Conservation (phyloP, 2,329 filamentous ascomycete genomes). For the Paraphoma sp. region DNA sequence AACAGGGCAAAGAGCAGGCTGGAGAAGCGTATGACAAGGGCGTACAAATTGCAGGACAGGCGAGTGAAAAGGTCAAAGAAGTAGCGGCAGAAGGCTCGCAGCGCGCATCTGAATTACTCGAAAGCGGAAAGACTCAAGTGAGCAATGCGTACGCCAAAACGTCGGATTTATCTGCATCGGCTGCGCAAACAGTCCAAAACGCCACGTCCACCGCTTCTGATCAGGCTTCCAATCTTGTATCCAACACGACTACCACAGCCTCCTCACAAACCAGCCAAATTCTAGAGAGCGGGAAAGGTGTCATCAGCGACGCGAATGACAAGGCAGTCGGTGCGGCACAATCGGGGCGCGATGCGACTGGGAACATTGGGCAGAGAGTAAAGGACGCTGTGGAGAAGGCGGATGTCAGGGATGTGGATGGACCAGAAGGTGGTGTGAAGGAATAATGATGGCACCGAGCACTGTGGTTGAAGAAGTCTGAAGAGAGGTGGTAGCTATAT, state of each 20-base stretch:
- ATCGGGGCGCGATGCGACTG: slow-evolving; percentile 24
- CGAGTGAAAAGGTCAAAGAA: slow-evolving; percentile 34
- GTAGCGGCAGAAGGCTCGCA: slow-evolving; percentile 30
- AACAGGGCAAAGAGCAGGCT: slow-evolving; percentile 39
- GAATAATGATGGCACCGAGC: slow-evolving; percentile 7
- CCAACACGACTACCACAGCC: not conserved
- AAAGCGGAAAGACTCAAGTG: slow-evolving; percentile 34
- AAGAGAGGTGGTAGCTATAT: no score
- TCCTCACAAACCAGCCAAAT: slow-evolving; percentile 26
- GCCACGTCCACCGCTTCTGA: slow-evolving; percentile 9
- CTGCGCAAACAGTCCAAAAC: slow-evolving; percentile 11
- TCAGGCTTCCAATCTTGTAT: slow-evolving; percentile 10
- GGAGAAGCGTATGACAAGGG: slow-evolving; percentile 29
- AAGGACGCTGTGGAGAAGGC: slow-evolving; percentile 24
- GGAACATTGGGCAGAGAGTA: slow-evolving; percentile 15
- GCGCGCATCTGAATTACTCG: slow-evolving; percentile 32
- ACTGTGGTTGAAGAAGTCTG: no score
- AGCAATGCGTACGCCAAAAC: slow-evolving; percentile 14
- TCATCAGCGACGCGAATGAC: slow-evolving; percentile 14
- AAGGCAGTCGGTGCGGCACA: slow-evolving; percentile 14
- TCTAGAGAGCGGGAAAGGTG: slow-evolving; percentile 32
- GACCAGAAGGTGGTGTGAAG: slow-evolving; percentile 18
- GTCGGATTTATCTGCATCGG: slow-evolving; percentile 14
- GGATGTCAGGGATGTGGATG: slow-evolving; percentile 24
- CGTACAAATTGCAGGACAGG: slow-evolving; percentile 31